Base-by-base conservation (phyloP, 192 early-diverging fungal genomes). In the Gamsiella multidivaricata region DNA sequence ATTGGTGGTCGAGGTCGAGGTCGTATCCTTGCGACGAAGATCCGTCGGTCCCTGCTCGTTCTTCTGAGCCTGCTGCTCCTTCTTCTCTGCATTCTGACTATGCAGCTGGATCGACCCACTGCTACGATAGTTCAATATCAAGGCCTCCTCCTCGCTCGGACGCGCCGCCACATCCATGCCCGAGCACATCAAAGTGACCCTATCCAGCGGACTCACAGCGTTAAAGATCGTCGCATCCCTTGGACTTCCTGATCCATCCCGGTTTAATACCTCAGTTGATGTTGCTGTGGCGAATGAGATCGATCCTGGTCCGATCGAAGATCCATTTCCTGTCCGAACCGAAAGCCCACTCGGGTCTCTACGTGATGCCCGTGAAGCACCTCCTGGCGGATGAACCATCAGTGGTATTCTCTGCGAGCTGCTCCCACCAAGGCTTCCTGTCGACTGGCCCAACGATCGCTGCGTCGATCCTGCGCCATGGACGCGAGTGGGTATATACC, bases 161-260 rank as follows among this genome's bases (percentile, higher is more conserved):
- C 37, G n/a, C 23, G 39, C n/a, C n/a, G n/a, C 54, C 14, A 65
- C 32, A 59, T 73, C 70, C 25, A 61, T 51, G 0, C 60, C 69
- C 0, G 67, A 58, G 23, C 82, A 81, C 53, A 86, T 69, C 8
- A 83, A 49, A 0, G 82, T 81, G 3, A 86, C 61, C 9, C 65
- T 61, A 47, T 86, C 84, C 56, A 86, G 53, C 0, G 84, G 84
- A 47, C 84, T 86, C 7, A 80, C 82, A 22, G 82, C 64, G 31
- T 82, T 72, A 31, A 83, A 84, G 5, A 82, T 28, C 2, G 53
- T 66, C 32, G 54, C 47, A 28, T 72, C 70, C n/a, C 76, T 41
- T 15, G 61, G 74, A 37, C 62, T 76, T 4, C 33, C 39, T 9
- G 55, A 63, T 39, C 55, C 52, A 18, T 66, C 61, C 0, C 71